These are phyloP conservation scores for Fusarium irregulare DNA, from an alignment of 2,329 filamentous ascomycete genomes.

Conservation along the genomic window DNA sequence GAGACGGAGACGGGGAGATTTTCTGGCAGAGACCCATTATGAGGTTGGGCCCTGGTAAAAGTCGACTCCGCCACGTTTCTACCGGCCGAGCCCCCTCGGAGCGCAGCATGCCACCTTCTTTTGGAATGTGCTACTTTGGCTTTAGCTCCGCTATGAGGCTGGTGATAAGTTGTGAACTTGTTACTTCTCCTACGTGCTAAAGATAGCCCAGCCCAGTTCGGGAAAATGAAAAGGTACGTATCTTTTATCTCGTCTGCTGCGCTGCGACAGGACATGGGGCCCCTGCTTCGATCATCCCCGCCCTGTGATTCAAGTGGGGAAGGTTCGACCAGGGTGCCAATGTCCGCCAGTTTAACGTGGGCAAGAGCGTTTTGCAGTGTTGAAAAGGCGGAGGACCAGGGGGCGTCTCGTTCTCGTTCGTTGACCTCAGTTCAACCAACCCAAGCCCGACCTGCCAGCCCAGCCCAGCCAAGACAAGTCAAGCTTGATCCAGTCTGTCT, in stretches of 20 bases:
- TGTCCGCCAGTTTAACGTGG: conserved; percentile 45
- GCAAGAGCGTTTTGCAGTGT: conserved; percentile 37
- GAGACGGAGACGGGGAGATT: conserved; percentile 25
- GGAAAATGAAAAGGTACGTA: neutral
- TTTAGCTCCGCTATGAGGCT: conserved; percentile 17
- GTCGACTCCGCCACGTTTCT: conserved; percentile 42
- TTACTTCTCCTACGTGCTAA: neutral
- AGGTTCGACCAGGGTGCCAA: conserved; percentile 21
- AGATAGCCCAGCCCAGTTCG: neutral
- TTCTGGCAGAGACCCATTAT: neutral
- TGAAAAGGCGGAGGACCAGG: conserved; percentile 45
- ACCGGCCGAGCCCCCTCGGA: conserved; percentile 28
- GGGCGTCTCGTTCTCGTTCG: neutral
- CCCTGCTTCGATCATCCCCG: conserved; percentile 33
- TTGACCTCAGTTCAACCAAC: neutral
- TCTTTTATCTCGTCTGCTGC: neutral
- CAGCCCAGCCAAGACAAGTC: conserved; percentile 4
- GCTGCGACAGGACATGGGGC: neutral
- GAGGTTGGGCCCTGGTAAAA: neutral
- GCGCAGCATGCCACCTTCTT: conserved; percentile 31
- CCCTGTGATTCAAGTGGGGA: conserved; percentile 28
- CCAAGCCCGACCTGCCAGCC: neutral
- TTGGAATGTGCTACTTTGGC: conserved; percentile 18
- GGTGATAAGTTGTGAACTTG: conserved; percentile 6
- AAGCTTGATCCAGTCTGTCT: too few relatives aligned